Percentiles rank a stretch among this genome's conserved stretches.
Evolutionary conservation across 495 filamentous ascomycete genomes (phyloP).

Genomic region (Xylaria palmicola): DNA sequence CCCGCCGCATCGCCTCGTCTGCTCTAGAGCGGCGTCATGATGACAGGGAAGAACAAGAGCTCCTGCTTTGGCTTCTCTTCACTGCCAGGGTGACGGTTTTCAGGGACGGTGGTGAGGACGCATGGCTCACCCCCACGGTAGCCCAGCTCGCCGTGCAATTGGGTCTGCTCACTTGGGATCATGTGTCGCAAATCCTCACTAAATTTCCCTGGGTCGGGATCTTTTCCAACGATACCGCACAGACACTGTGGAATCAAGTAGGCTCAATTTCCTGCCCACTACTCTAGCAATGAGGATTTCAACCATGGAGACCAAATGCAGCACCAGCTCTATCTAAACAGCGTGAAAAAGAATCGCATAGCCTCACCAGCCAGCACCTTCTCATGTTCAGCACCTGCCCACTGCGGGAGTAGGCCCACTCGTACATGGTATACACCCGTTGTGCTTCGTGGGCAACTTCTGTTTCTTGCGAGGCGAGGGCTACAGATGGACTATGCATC

Average conservation of each 20-base stretch:
- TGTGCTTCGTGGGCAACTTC: too few relatives aligned
- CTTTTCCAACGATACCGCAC: background rate
- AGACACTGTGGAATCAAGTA: background rate
- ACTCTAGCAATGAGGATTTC: too few relatives aligned
- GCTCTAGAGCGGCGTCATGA: background rate
- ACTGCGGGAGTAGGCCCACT: too few relatives aligned
- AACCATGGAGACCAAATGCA: too few relatives aligned
- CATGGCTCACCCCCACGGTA: slow-evolving; percentile 1
- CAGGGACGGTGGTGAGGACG: background rate
- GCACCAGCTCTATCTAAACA: too few relatives aligned
- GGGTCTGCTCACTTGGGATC: background rate
- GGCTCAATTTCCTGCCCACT: background rate
- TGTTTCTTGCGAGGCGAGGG: too few relatives aligned
- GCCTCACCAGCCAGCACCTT: too few relatives aligned
- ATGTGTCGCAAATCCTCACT: background rate
- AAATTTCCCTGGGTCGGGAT: slow-evolving; percentile 2
- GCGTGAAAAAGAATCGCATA: too few relatives aligned
- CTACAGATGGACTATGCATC: too few relatives aligned
- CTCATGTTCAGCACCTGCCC: too few relatives aligned
- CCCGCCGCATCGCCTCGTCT: background rate
- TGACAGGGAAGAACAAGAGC: background rate
- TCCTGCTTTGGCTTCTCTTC: slow-evolving; percentile 6
- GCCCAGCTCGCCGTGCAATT: background rate
- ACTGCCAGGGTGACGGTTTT: background rate
- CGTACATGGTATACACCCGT: too few relatives aligned